Evolutionary conservation across 345 rosid species (phyloP).

Genomic region (Hibiscus mutabilis): DNA sequence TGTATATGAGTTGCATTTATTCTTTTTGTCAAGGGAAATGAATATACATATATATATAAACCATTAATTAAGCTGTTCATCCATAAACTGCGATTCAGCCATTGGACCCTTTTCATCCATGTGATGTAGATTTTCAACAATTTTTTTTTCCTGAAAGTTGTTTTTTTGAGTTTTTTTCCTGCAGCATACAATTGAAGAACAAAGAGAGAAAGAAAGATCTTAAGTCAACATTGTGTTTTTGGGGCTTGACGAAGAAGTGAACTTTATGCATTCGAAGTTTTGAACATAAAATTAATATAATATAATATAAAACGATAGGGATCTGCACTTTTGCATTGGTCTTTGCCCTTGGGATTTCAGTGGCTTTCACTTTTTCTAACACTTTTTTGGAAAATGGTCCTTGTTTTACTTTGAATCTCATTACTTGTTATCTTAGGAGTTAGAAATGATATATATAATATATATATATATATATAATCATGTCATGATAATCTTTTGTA

Average conservation of each 20-base stretch:
- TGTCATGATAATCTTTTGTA: no score
- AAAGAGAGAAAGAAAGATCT: background rate
- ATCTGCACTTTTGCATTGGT: no score
- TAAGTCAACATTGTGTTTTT: slow-evolving; percentile 1
- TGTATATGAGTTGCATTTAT: background rate
- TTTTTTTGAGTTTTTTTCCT: background rate
- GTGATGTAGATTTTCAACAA: background rate
- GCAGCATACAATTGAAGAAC: background rate
- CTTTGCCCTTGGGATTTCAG: no score
- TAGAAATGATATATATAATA: no score
- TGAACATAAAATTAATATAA: no score
- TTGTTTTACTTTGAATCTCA: no score
- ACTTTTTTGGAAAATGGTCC: no score
- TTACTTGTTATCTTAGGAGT: no score
- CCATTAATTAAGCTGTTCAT: background rate
- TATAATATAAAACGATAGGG: no score
- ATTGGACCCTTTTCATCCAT: background rate
- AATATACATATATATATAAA: background rate
- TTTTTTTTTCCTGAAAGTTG: background rate
- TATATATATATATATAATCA: no score
- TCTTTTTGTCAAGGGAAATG: background rate
- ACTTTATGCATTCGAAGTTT: background rate
- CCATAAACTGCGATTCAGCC: background rate
- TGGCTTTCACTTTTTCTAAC: no score
- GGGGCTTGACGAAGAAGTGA: background rate